Evolutionary conservation across 176 grass and related monocot genomes (phyloP), one percentile per base, ranked within the genome.

Genomic region (Cymbopogon citratus): DNA sequence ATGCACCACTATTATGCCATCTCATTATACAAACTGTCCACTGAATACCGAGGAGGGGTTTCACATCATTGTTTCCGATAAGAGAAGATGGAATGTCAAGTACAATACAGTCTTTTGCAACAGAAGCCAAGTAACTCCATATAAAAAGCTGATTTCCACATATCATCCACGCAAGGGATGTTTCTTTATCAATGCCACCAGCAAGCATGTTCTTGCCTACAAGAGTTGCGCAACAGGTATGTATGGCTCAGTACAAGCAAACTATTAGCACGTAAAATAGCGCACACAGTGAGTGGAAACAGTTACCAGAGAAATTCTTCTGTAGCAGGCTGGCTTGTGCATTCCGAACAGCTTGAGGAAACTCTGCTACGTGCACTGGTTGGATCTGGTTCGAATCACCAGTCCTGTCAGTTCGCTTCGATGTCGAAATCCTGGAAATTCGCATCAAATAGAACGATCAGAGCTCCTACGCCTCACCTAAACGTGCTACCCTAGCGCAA

Each of bases 161-260:
- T 64, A 99, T 88, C 85, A 95, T 93, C 96, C 96, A 99, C 27
- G 92, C 82, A 80, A 95, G 87, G 26, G 82, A 93, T 80, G 91
- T 90, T 82, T 84, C 96, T 57, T 91, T 90, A 69, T 95, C 92
- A 85, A 99, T 90, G 26, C 92, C 91, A 72, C 96, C 96, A 51
- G 76, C 72, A 86, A 95, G 66, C 64, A 81, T 18, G 63, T 44
- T 93, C 60, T 82, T 93, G 63, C 89, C 92, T 99, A 74, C 90
- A 90, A 85, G 38, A 48, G 77, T 82, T 60, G 52, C 31, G 66
- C 27, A 69, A 74, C 26, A 76, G 33, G 21, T 49, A 45, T 41
- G 27, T 45, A 43, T 15, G 18, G 34, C 62, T 91, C 64, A 87
- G 79, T 66, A 27, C 59, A 64, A 78, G 71, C 28, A 74, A 70